Conservation (phyloP, 2,329 filamentous ascomycete species). For the Phyllosticta ampelicida region DNA sequence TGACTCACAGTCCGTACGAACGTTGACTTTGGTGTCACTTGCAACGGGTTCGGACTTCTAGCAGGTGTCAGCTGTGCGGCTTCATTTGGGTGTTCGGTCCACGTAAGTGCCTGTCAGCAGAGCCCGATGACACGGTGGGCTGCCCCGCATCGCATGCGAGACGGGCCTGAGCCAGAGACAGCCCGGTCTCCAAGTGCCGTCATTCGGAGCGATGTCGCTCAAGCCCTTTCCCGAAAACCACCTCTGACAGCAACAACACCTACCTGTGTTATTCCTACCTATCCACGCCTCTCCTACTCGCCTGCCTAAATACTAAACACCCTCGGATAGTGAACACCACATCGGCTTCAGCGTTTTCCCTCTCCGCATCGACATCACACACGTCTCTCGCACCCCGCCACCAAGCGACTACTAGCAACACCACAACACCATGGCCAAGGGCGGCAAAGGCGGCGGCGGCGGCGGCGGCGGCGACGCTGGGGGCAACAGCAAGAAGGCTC, state of each 20-base stretch:
- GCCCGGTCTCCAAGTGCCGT: neutral
- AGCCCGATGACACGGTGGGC: neutral
- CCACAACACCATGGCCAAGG: slow-evolving; percentile 51
- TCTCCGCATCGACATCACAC: neutral
- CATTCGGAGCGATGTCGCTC: neutral
- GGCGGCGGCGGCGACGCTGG: slow-evolving; percentile 40
- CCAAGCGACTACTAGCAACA: neutral
- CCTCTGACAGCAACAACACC: neutral
- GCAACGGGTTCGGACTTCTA: neutral
- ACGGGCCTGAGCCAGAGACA: neutral
- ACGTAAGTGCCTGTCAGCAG: neutral
- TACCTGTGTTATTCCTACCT: neutral
- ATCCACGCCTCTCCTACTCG: neutral
- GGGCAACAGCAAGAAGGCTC: slow-evolving; percentile 80
- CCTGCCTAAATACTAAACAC: neutral
- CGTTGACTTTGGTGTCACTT: neutral
- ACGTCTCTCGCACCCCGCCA: neutral
- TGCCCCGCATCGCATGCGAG: neutral
- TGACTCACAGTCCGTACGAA: neutral
- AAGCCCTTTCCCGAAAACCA: neutral
- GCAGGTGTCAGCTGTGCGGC: too few relatives aligned
- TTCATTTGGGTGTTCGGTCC: too few relatives aligned
- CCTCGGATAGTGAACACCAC: neutral
- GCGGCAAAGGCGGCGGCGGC: slow-evolving; percentile 11
- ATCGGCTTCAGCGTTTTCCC: neutral